Evolutionary conservation across 2,329 filamentous ascomycete species (phyloP).

Genomic region (Calonectria pteridis): DNA sequence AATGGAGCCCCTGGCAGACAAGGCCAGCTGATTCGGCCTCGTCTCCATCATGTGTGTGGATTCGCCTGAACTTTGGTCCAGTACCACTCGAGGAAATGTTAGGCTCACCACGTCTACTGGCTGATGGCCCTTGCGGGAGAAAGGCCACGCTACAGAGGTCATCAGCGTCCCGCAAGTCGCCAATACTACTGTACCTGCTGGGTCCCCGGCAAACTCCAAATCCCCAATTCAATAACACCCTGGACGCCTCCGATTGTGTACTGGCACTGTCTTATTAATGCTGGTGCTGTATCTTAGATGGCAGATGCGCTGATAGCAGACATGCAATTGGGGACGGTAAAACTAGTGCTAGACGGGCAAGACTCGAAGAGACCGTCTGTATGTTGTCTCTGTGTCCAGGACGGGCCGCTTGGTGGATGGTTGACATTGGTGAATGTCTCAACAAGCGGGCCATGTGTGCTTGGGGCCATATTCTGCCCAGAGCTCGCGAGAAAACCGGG

Average conservation of each 20-base stretch:
- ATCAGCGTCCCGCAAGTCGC: constrained; percentile 16
- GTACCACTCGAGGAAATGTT: not conserved
- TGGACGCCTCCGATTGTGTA: constrained; percentile 33
- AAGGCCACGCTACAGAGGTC: constrained; percentile 29
- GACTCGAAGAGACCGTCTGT: not conserved
- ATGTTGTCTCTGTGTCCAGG: constrained; percentile 1
- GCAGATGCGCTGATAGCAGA: not conserved
- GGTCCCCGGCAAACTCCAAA: constrained; percentile 38
- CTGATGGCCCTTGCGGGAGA: not conserved
- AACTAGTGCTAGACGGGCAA: not conserved
- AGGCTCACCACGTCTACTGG: constrained; percentile 13
- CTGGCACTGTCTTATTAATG: not conserved
- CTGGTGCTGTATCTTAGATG: not conserved
- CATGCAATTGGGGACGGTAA: not conserved
- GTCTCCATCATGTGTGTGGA: not conserved
- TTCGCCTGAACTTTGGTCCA: constrained; percentile 4
- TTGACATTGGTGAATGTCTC: constrained; percentile 23
- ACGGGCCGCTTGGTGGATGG: constrained; percentile 12
- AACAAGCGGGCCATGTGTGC: constrained; percentile 17
- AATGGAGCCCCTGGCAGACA: not conserved
- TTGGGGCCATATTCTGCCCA: constrained; percentile 11
- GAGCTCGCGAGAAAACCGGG: constrained; percentile 21
- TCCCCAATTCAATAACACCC: constrained; percentile 28
- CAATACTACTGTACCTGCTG: constrained; percentile 36
- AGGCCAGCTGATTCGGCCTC: not conserved